Base-by-base conservation (phyloP, 805 yeast genomes). In the Saccharomyces jurei region DNA sequence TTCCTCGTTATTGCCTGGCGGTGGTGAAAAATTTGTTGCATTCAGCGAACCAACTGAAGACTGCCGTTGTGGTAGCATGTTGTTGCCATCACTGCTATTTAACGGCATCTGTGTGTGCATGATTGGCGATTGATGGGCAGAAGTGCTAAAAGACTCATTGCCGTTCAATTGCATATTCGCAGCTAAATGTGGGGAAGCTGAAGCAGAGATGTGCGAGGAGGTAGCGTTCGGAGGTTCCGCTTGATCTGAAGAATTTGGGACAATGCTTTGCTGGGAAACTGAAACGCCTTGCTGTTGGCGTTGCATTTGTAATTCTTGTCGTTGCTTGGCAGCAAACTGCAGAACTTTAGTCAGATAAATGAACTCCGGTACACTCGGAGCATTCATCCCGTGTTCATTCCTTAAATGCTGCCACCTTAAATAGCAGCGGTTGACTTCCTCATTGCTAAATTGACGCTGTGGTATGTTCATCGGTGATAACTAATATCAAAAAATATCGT, bases 401-500 rank as follows among this genome's bases (percentile, higher is more conserved):
- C 71, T 64, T 48, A 70, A 52, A 48, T 69, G 72, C 52, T 70
- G 74, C 74, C 74, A 70, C 55, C 72, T 65, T 52, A 67, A 53
- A 54, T 68, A 68, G 52, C 72, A 69, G 46, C 74, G 64, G 50
- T 69, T 69, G n/a, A 70, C 64, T 47, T 70, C 74, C 46, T 70
- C 74, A 46, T 64, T 68, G 11, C 71, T 63, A 22, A 67, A 61
- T 49, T 63, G 67, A 46, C 70, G 60, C 50, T 67, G 64, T 46
- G 71, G 70, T 26, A 67, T 62, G 46, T 64, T 68, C 47, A 66
- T 54, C 25, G 44, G 25, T 17, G 25, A 36, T 36, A n/a, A 17
- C 17, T 17, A 21, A 8, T 21, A 8, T 21, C 4, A 8, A 21
- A 36, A 29, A 10, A 25, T 25, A 25, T 3, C 25, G 44, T 36